These are phyloP conservation scores for Paraphoma chrysanthemicola DNA, from an alignment of 2,329 filamentous ascomycete species.

Conservation along the genomic window DNA sequence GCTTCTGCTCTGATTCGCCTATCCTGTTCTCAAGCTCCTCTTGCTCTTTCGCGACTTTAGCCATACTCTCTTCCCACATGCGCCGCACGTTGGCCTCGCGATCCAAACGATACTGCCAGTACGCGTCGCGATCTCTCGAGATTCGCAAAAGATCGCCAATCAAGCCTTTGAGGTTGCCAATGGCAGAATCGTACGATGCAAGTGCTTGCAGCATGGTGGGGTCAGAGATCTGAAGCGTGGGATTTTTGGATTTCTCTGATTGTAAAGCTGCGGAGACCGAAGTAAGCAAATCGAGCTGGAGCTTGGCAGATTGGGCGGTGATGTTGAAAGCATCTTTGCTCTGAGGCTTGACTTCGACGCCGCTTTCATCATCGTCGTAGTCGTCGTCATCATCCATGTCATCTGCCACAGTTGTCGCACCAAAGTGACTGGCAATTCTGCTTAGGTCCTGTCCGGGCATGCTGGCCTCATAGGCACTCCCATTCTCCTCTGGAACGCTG, in stretches of 20 bases:
- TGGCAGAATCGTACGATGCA: constrained; percentile 85
- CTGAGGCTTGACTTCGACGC: constrained; percentile 72
- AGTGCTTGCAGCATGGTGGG: constrained; percentile 78
- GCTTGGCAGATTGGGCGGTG: constrained; percentile 89
- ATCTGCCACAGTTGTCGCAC: constrained; percentile 62
- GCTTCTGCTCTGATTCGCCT: constrained; percentile 88
- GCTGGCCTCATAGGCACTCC: constrained; percentile 65
- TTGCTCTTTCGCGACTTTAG: constrained; percentile 91
- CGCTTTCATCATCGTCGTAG: constrained; percentile 80
- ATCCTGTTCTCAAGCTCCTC: constrained; percentile 88
- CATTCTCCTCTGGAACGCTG: constrained; percentile 62
- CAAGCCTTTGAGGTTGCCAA: constrained; percentile 83
- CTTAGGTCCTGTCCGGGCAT: constrained; percentile 61
- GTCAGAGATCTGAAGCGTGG: constrained; percentile 76
- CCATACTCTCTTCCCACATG: constrained; percentile 99
- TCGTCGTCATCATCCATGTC: constrained; percentile 72
- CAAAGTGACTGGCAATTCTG: constrained; percentile 57
- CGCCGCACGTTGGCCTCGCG: constrained; percentile 89
- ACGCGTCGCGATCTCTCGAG: constrained; percentile 89
- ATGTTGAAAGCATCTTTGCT: constrained; percentile 97
- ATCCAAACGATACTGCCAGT: constrained; percentile 95
- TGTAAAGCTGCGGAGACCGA: constrained; percentile 85
- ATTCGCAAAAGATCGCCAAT: constrained; percentile 90
- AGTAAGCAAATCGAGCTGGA: constrained; percentile 89
- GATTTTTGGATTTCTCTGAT: constrained; percentile 72